Base-by-base conservation (phyloP, 2,329 filamentous ascomycete species). In the Paecilomyces sp. region DNA sequence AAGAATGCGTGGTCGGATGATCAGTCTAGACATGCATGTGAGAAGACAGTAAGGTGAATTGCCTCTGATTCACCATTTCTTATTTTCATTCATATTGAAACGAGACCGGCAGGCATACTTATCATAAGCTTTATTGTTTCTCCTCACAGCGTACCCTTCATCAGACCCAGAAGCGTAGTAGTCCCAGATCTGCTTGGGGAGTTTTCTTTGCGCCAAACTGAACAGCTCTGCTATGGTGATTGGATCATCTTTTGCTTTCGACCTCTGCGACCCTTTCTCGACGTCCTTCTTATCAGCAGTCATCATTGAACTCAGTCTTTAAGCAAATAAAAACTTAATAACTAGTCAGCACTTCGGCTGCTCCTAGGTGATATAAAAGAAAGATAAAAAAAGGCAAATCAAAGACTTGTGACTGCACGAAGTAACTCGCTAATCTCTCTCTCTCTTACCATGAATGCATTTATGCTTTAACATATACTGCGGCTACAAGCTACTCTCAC, bases 1-100 rank as follows among this genome's bases (percentile, higher is more conserved):
- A 2, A 77, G 68, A 1, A 77, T 73, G 8, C 75, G 68, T 12
- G 74, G 72, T 2, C 74, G 67, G 52, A 77, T 25, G 22, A 53
- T 8, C 3, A 53, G 13, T 53, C 51, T 53, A 30, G 11, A 53
- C 22, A 33, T 33, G 31, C 9, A 11, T 33, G 6, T 12, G 31
- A 33, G 31, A 33, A 33, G 12, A 12, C 25, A 28, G 25, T 6
- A 28, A 28, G 3, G 3, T 28, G 25, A 28, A 28, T 3, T 28
- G 3, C 3, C 25, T 28, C 25, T 28, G 1, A 28, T 6, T 28
- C 3, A 28, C 25, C 2, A 28, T 3, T 28, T 22, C 22, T 2
- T 3, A 11, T 33, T 11, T 11, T 33, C 31, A 47, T 22, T 8
- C 15, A 5, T 7, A 47, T 7, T 18, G 15, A 1, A 15, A 47